phyloP scores from a whole-genome alignment of 2,329 filamentous ascomycete species.

The Calycina herbarum region DNA sequence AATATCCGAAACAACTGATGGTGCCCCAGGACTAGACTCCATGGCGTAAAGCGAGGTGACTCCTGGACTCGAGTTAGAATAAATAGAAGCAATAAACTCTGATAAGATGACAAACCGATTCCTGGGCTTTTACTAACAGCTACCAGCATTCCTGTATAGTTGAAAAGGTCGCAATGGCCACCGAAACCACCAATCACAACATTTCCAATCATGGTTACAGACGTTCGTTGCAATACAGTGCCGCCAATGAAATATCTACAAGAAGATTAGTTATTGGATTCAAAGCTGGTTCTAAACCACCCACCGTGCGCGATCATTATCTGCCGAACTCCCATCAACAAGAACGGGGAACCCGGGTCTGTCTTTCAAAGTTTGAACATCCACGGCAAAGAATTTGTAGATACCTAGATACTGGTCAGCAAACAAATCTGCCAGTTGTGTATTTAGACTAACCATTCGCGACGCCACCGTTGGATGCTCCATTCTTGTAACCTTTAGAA shows the following conservation, averaged over 20 bases:
- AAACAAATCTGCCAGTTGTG: neutral
- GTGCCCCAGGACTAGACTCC: constrained; percentile 43
- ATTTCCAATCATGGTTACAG: constrained; percentile 41
- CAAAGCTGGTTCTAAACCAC: neutral
- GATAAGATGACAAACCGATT: constrained; percentile 22
- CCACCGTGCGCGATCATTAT: constrained; percentile 45
- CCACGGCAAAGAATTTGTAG: constrained; percentile 35
- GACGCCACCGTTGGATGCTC: constrained; percentile 30
- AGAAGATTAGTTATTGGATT: constrained; percentile 13
- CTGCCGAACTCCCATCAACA: constrained; percentile 46
- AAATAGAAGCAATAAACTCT: neutral
- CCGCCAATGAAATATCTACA: constrained; percentile 46
- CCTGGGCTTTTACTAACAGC: constrained; percentile 37
- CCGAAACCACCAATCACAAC: constrained; percentile 49
- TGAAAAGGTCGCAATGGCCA: constrained; percentile 49
- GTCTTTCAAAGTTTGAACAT: constrained; percentile 42
- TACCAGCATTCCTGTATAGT: constrained; percentile 42
- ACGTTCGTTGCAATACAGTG: constrained; percentile 46
- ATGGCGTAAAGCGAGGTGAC: constrained; percentile 43
- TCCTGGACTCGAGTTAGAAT: constrained; percentile 19
- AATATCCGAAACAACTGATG: constrained; percentile 35
- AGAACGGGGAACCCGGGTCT: constrained; percentile 44
- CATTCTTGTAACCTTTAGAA: constrained; percentile 40
- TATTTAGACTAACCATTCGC: constrained; percentile 23
- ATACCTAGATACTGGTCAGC: constrained; percentile 25